Evolutionary conservation across 2,329 filamentous ascomycete genomes (phyloP), one percentile per base, ranked within the genome.

Genomic region (Nannizzia gypsea): DNA sequence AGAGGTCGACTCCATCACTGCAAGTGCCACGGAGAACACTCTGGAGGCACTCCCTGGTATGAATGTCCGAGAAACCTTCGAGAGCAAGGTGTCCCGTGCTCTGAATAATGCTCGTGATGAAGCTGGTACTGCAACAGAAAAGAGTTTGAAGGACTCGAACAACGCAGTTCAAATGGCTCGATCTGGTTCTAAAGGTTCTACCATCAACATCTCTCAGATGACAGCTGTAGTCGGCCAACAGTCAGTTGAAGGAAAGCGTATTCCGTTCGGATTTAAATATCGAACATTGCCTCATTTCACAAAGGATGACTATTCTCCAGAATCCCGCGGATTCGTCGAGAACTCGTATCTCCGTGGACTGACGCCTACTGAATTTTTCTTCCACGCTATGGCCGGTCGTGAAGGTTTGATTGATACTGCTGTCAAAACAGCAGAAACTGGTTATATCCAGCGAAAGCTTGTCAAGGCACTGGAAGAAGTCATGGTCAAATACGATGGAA

Each of bases 151-250:
- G 77, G 90, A 96, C 74, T 80, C 88, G 68, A 99, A 99, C 81
- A 96, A 97, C 69, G 92, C 92, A 57, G 90, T 95, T 59, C 89
- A 90, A 70, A 99, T 97, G 89, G 90, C 95, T 62, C 85, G 86
- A 58, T 96, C 93, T 61, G 93, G 93, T 69, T 99, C 95, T 66
- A 99, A 99, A 80, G 93, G 93, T 72, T 97, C 93, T 1, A 92
- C 90, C 11, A 97, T 99, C 80, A 99, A 99, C 73, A 97, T 99
- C 68, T 96, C 95, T 15, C 93, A 99, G 76, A 99, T 99, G 93
- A 95, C 91, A 63, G 93, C 93, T 26, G 83, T 97, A 64, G 95
- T 99, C 62, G 93, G 95, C 65, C 93, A 99, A 73, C 95, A 99
- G 73, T 95, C 95, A 65, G 90, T 99, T 6, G 93, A 99, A 77